phyloP scores from a whole-genome alignment of 2,329 filamentous ascomycete species.

The Zarea fungicola region DNA sequence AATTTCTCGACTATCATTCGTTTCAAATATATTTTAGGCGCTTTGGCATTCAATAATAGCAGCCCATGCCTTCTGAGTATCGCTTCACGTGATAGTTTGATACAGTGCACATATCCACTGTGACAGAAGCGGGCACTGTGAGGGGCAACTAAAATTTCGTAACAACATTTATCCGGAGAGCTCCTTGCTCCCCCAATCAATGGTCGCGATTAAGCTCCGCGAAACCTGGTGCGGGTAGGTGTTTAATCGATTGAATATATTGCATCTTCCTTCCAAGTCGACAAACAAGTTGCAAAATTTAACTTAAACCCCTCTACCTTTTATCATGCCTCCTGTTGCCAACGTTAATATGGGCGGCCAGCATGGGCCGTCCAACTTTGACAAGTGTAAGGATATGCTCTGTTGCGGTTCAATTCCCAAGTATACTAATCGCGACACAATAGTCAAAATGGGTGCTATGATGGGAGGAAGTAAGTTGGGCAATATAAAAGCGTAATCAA shows the following conservation, averaged over 20 bases:
- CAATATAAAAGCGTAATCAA: not conserved
- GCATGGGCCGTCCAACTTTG: constrained; percentile 46
- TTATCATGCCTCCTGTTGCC: constrained; percentile 37
- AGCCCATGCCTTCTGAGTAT: constrained; percentile 25
- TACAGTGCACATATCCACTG: constrained; percentile 21
- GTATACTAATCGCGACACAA: constrained; percentile 17
- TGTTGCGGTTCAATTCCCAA: constrained; percentile 1
- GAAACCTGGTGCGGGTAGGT: not conserved
- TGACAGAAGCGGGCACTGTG: constrained; percentile 21
- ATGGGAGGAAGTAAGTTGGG: constrained; percentile 90
- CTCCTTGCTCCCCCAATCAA: constrained; percentile 9
- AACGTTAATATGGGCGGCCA: constrained; percentile 33
- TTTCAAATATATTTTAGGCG: not conserved
- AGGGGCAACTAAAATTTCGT: constrained; percentile 18
- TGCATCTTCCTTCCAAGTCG: not conserved
- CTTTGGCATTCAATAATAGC: not conserved
- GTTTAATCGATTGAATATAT: not conserved
- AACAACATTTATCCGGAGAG: constrained; percentile 25
- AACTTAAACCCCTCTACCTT: not conserved
- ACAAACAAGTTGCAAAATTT: not conserved
- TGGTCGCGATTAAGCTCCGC: not conserved
- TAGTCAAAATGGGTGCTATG: constrained; percentile 97
- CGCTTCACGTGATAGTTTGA: constrained; percentile 29
- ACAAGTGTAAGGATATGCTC: constrained; percentile 43
- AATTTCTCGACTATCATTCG: not conserved